Evolutionary conservation across 257 asterid species (phyloP).

Genomic region (Datura wrightii): DNA sequence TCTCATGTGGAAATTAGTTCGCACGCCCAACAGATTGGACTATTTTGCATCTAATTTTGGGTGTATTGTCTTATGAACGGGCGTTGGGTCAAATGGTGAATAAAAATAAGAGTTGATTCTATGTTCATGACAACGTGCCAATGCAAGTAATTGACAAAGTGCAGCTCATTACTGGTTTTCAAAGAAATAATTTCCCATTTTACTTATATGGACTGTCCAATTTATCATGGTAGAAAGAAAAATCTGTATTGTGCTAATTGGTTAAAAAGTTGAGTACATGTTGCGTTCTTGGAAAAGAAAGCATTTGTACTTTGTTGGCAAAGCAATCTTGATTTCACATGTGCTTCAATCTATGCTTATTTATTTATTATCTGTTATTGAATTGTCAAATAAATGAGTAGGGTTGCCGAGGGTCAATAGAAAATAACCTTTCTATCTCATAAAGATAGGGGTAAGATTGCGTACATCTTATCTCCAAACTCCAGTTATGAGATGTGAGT

Average conservation of each 20-base stretch:
- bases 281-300: neutral
- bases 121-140: neutral
- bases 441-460: too few relatives aligned
- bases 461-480: too few relatives aligned
- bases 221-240: neutral
- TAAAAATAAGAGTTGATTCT: neutral
- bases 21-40: neutral
- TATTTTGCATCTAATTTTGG: neutral
- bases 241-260: too few relatives aligned
- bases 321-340: neutral
- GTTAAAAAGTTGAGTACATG: neutral
- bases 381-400: too few relatives aligned
- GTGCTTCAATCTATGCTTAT: neutral
- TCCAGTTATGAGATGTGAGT: too few relatives aligned
- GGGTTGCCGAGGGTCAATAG: too few relatives aligned
- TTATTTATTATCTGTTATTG: too few relatives aligned
- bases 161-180: neutral
- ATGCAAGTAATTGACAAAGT: neutral
- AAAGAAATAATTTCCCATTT: neutral
- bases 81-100: neutral
- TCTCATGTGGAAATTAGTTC: too few relatives aligned
- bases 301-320: neutral
- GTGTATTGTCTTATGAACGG: neutral
- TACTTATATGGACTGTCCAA: neutral
- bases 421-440: too few relatives aligned